Evolutionary conservation across 306 rosid species (phyloP).

Genomic region (Neltuma alba): DNA sequence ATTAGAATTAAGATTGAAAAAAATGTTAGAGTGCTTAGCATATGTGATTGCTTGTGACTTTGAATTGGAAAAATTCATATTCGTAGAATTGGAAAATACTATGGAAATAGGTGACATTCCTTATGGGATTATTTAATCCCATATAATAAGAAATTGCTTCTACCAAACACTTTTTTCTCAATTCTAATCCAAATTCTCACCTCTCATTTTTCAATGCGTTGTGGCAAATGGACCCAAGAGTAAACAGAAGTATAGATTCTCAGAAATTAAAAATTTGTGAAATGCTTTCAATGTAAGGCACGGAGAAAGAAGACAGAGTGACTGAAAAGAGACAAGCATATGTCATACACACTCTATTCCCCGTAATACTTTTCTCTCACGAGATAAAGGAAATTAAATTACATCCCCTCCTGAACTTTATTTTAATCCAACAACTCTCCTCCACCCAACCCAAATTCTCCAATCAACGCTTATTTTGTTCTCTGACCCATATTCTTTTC

Average conservation of each 20-base stretch:
- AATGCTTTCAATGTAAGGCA: not conserved
- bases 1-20: too few species aligned
- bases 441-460: slow-evolving; percentile 2
- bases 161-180: too few species aligned
- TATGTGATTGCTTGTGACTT: too few species aligned
- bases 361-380: not conserved
- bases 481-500: slow-evolving; percentile 25
- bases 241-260: not conserved
- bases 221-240: too few species aligned
- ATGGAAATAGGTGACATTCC: too few species aligned
- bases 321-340: not conserved
- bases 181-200: too few species aligned
- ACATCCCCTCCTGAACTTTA: slow-evolving; percentile 3
- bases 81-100: too few species aligned
- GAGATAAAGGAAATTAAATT: not conserved
- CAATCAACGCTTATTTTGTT: slow-evolving; percentile 24
- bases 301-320: not conserved
- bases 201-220: too few species aligned
- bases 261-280: not conserved
- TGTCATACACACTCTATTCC: not conserved
- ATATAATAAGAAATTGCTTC: too few species aligned
- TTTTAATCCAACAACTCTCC: slow-evolving; percentile 23
- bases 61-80: too few species aligned
- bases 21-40: too few species aligned
- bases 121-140: too few species aligned